Evolutionary conservation across 75 land plant species (phyloP).

Genomic region (Larix kaempferi): DNA sequence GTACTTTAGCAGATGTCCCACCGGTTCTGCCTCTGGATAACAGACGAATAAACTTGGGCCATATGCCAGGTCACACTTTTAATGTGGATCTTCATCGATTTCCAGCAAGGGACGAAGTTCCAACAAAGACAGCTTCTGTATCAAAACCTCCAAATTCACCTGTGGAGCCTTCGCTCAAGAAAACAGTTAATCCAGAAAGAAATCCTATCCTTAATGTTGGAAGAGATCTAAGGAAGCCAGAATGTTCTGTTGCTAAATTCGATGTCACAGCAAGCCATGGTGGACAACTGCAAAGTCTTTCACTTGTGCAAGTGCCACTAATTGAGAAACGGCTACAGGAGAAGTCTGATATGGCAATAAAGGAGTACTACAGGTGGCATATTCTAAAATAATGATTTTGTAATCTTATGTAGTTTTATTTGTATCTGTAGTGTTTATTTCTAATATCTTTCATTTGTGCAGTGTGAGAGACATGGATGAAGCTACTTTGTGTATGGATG

Average conservation of each 20-base stretch:
- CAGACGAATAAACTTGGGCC: slow-evolving; percentile 36
- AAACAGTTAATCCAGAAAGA: slow-evolving; percentile 27
- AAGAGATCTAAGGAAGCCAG: slow-evolving; percentile 30
- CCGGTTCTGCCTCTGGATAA: slow-evolving; percentile 25
- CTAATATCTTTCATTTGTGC: slow-evolving; percentile 13
- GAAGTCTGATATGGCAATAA: slow-evolving; percentile 59
- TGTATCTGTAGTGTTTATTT: background rate
- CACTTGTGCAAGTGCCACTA: background rate
- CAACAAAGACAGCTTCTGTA: slow-evolving; percentile 15
- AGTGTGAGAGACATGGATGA: slow-evolving; percentile 85
- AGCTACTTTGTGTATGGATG: slow-evolving; percentile 74
- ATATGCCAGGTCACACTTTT: background rate
- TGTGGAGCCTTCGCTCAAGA: slow-evolving; percentile 28
- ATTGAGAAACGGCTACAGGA: slow-evolving; percentile 51
- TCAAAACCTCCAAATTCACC: slow-evolving; percentile 18
- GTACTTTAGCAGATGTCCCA: slow-evolving; percentile 28
- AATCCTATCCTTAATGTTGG: slow-evolving; percentile 7
- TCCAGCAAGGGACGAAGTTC: slow-evolving; percentile 27
- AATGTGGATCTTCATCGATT: background rate
- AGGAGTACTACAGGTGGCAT: slow-evolving; percentile 87
- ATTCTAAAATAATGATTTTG: background rate
- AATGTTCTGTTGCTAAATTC: slow-evolving; percentile 30
- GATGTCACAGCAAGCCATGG: slow-evolving; percentile 13
- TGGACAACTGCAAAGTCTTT: slow-evolving; percentile 5
- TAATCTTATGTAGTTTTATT: background rate